Evolutionary conservation across 2,329 filamentous ascomycete species (phyloP).

Genomic region (Gaeumannomyces sp.): DNA sequence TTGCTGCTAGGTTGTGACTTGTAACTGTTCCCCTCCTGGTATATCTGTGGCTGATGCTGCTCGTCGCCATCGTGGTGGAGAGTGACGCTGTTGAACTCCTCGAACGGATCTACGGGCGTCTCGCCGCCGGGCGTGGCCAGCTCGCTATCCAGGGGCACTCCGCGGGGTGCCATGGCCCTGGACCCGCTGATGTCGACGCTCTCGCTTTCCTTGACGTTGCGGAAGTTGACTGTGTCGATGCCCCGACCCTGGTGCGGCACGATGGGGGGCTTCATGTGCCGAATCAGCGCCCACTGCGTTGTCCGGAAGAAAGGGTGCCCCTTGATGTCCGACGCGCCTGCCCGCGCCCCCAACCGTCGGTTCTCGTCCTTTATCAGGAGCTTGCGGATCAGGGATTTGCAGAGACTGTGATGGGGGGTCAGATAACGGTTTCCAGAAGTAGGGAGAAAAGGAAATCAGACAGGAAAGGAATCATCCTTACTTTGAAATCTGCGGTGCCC

Average conservation of each 20-base stretch:
- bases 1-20: not conserved
- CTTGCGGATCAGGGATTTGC: constrained; percentile 94
- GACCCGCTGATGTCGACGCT: constrained; percentile 78
- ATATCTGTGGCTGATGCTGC: constrained; percentile 13
- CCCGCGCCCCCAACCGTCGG: constrained; percentile 83
- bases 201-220: constrained; percentile 94
- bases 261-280: constrained; percentile 97
- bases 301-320: constrained; percentile 91
- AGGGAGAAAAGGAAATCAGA: constrained; percentile 3
- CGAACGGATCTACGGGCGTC: constrained; percentile 70
- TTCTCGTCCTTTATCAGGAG: constrained; percentile 97
- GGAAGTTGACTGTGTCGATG: constrained; percentile 93
- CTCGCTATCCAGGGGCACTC: constrained; percentile 80
- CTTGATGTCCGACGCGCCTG: constrained; percentile 95
- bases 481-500: constrained; percentile 84
- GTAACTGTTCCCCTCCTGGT: constrained; percentile 5
- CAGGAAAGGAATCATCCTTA: constrained; percentile 41
- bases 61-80: constrained; percentile 94
- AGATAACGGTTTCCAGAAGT: not conserved
- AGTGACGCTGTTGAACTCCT: constrained; percentile 98
- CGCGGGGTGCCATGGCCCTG: constrained; percentile 53
- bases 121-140: constrained; percentile 80
- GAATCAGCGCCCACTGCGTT: constrained; percentile 93
- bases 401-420: constrained; percentile 54
- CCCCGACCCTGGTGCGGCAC: constrained; percentile 85